Percentiles rank a stretch among this genome's conserved stretches.
Evolutionary conservation across 2,329 filamentous ascomycete genomes (phyloP).

Genomic region (Ceratocystis harringtonii): DNA sequence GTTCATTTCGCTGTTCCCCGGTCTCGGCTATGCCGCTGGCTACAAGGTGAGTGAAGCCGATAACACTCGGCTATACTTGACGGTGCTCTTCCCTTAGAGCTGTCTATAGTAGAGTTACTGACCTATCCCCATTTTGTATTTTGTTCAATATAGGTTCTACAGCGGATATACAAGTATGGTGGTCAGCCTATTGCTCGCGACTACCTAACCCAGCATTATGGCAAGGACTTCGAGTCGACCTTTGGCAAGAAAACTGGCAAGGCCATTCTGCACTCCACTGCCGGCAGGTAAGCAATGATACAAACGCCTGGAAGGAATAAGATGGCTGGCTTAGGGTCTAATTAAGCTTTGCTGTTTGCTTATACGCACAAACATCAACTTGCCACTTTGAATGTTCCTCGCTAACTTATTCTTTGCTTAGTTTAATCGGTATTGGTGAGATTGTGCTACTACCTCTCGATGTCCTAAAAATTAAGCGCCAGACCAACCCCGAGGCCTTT

Average conservation of each 20-base stretch:
- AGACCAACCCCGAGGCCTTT: constrained; percentile 98
- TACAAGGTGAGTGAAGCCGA: constrained; percentile 55
- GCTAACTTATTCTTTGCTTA: constrained; percentile 24
- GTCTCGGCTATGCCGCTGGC: constrained; percentile 88
- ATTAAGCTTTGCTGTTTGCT: neutral
- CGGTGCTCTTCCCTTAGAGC: neutral
- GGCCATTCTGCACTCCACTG: constrained; percentile 93
- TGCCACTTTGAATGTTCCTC: neutral
- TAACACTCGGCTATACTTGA: neutral
- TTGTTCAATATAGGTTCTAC: constrained; percentile 45
- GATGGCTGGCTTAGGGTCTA: neutral
- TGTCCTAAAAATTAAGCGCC: constrained; percentile 97
- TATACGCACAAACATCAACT: neutral
- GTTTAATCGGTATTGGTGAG: constrained; percentile 91
- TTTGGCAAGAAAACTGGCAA: constrained; percentile 97
- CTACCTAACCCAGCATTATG: constrained; percentile 67
- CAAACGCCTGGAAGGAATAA: neutral
- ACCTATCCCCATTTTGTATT: neutral
- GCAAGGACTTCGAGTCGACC: constrained; percentile 65
- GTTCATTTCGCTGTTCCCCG: constrained; percentile 92
- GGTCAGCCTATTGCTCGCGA: constrained; percentile 92
- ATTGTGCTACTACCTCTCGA: constrained; percentile 90
- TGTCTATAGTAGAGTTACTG: neutral
- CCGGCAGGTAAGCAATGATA: constrained; percentile 51
- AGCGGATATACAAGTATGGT: constrained; percentile 97